Percentiles rank a stretch among this genome's conserved stretches.
Conservation (phyloP, 2,329 filamentous ascomycete genomes). For the Aureobasidium vineae region DNA sequence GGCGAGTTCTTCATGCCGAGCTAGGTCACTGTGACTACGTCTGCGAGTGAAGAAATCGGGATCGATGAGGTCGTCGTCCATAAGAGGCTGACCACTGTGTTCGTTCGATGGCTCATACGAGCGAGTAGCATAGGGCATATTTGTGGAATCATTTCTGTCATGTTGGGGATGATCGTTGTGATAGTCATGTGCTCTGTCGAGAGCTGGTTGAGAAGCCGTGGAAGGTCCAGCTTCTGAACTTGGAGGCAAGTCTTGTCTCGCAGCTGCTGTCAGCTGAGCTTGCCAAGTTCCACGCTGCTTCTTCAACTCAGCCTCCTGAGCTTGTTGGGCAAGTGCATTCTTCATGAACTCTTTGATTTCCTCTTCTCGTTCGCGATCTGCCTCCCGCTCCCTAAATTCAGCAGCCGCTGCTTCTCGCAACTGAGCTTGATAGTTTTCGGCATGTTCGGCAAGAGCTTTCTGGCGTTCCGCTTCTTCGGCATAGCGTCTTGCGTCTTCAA, state of each 20-base stretch:
- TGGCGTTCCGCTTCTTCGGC: slow-evolving; percentile 27
- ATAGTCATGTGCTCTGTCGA: background rate
- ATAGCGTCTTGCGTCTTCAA: slow-evolving; percentile 30
- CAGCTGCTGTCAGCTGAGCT: background rate
- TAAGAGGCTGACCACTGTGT: slow-evolving; percentile 40
- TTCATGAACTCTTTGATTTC: slow-evolving; percentile 27
- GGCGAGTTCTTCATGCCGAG: slow-evolving; percentile 34
- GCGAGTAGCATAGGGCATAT: slow-evolving; percentile 17
- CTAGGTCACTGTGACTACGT: slow-evolving; percentile 32
- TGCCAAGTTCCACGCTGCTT: slow-evolving; percentile 31
- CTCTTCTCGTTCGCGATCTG: background rate
- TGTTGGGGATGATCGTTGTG: slow-evolving; percentile 27
- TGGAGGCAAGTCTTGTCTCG: background rate
- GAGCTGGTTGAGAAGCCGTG: slow-evolving; percentile 11
- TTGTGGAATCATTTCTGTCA: background rate
- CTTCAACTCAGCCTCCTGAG: slow-evolving; percentile 28
- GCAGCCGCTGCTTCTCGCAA: slow-evolving; percentile 22
- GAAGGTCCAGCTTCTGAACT: background rate
- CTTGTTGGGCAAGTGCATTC: slow-evolving; percentile 12
- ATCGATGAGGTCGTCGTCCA: slow-evolving; percentile 49
- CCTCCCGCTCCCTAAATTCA: slow-evolving; percentile 11
- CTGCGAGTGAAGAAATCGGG: slow-evolving; percentile 47
- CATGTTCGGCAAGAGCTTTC: slow-evolving; percentile 29
- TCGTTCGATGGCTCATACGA: slow-evolving; percentile 36
- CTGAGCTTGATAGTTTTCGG: slow-evolving; percentile 24